Evolutionary conservation across 2,329 filamentous ascomycete genomes (phyloP).

Genomic region (Didymellaceae sp.): DNA sequence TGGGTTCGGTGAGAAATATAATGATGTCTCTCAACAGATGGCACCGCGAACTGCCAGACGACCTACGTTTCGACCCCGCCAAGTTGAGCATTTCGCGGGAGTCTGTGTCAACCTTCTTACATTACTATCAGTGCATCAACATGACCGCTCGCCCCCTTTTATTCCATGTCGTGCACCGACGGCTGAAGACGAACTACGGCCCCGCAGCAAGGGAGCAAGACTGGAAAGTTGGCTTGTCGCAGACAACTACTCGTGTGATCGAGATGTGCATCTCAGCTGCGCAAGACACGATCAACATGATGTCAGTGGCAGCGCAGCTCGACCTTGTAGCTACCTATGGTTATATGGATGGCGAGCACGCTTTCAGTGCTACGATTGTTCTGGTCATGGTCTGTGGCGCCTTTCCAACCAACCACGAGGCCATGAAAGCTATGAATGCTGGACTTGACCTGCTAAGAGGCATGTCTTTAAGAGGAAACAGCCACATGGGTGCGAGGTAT

Average conservation of each 20-base stretch:
- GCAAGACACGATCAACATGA: slow-evolving; percentile 8
- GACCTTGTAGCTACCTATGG: slow-evolving; percentile 10
- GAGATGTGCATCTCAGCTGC: slow-evolving; percentile 10
- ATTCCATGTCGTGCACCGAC: slow-evolving; percentile 9
- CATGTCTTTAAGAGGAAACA: slow-evolving; percentile 4
- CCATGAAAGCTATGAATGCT: slow-evolving; percentile 7
- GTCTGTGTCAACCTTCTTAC: slow-evolving; percentile 8
- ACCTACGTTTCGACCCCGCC: slow-evolving; percentile 9
- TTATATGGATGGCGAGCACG: slow-evolving; percentile 6
- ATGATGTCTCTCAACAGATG: slow-evolving; percentile 10
- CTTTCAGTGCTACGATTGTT: background rate
- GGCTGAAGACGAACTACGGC: slow-evolving; percentile 1
- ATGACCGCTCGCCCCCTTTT: slow-evolving; percentile 8
- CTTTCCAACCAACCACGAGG: slow-evolving; percentile 1
- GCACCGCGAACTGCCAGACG: slow-evolving; percentile 9
- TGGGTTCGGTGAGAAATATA: slow-evolving; percentile 8
- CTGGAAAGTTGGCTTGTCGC: slow-evolving; percentile 5
- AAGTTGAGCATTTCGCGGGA: slow-evolving; percentile 10
- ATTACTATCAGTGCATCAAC: slow-evolving; percentile 10
- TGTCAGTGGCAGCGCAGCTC: slow-evolving; percentile 2
- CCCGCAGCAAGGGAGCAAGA: slow-evolving; percentile 5
- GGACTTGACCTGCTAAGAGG: slow-evolving; percentile 5
- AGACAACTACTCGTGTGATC: slow-evolving; percentile 8
- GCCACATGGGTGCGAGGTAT: slow-evolving; percentile 8
- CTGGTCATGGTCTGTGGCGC: slow-evolving; percentile 9